phyloP scores from a whole-genome alignment of 2,329 filamentous ascomycete species.

The Gnomoniopsis sp. region DNA sequence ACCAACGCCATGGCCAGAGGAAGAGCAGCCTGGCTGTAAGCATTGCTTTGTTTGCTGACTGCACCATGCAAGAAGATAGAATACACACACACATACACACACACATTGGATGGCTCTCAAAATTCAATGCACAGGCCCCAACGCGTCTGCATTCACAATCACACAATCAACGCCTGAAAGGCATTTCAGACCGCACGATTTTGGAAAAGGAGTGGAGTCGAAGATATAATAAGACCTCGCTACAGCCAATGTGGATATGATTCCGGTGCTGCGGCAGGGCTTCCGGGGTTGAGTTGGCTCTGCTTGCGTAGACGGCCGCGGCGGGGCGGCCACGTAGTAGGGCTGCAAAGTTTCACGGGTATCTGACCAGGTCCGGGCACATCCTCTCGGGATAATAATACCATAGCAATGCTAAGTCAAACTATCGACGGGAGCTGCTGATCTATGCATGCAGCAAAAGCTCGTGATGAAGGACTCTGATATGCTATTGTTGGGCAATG shows the following conservation, averaged over 20 bases:
- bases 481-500: neutral
- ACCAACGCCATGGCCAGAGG: neutral
- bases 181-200: no score
- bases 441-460: neutral
- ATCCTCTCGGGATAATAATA: neutral
- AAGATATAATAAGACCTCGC: slow-evolving; percentile 13
- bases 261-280: no score
- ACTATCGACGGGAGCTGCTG: neutral
- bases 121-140: no score
- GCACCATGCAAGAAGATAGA: no score
- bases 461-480: neutral
- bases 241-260: neutral
- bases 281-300: no score
- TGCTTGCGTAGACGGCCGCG: no score
- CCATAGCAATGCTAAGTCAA: neutral
- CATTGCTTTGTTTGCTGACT: neutral
- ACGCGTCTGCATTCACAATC: neutral
- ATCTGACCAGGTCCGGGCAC: neutral
- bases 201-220: neutral
- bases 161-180: neutral
- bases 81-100: no score
- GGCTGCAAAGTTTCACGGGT: neutral
- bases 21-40: neutral
- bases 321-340: neutral
- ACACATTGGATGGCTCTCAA: no score